Conservation (phyloP, 306 rosid genomes). For the peach (Prunus persica) region DNA sequence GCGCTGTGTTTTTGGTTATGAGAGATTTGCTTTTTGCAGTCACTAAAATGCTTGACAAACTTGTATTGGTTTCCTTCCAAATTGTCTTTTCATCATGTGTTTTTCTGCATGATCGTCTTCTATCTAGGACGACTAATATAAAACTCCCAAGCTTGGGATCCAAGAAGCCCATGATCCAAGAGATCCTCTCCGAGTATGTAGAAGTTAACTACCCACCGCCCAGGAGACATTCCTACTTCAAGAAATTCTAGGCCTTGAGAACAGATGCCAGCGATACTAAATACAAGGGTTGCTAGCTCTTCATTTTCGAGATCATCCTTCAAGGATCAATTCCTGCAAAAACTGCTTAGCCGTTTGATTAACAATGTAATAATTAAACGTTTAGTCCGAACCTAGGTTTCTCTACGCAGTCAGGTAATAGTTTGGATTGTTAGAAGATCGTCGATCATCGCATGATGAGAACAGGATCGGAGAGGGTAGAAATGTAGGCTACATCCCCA, state of each 20-base stretch:
- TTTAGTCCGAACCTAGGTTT: no score
- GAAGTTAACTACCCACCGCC: neutral
- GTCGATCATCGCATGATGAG: no score
- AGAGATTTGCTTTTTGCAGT: neutral
- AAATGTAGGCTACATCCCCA: no score
- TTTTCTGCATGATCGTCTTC: neutral
- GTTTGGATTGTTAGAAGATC: no score
- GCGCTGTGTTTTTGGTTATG: neutral
- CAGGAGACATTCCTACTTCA: constrained; percentile 53
- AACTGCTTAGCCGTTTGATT: no score
- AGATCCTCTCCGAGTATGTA: constrained; percentile 40
- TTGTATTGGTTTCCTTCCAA: constrained; percentile 12
- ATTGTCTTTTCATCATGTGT: constrained; percentile 13
- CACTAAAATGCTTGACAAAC: neutral
- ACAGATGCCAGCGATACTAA: no score
- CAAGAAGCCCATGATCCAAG: constrained; percentile 89
- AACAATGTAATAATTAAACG: no score
- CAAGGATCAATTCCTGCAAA: no score
- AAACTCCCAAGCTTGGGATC: constrained; percentile 43
- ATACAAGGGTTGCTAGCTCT: no score
- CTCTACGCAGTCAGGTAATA: no score
- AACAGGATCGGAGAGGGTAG: no score
- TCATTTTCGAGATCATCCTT: no score
- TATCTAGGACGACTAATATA: neutral
- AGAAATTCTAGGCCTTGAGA: constrained; percentile 14